Conservation (phyloP, 768 basidiomycete species). For the Suillus bovinus region DNA sequence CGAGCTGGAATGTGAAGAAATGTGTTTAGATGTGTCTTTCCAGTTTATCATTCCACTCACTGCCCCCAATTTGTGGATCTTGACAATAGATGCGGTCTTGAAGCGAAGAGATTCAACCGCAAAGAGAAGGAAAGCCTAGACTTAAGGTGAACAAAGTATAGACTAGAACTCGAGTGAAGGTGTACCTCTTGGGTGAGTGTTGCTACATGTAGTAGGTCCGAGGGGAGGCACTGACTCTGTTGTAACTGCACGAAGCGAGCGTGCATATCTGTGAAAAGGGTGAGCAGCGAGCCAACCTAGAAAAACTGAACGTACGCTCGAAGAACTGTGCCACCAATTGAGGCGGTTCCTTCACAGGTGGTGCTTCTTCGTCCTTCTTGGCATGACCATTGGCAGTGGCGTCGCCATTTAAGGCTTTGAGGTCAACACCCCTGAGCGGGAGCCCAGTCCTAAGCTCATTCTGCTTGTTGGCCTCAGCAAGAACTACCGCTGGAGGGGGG, state of each 20-base stretch:
- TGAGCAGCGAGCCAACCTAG: background rate
- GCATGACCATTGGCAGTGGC: slow-evolving; percentile 43
- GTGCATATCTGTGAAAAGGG: slow-evolving; percentile 47
- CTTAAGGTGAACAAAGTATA: slow-evolving; percentile 7
- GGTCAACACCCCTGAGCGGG: slow-evolving; percentile 63
- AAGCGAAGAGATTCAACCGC: slow-evolving; percentile 71
- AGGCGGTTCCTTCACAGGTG: slow-evolving; percentile 63
- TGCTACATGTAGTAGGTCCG: slow-evolving; percentile 70
- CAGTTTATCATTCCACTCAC: slow-evolving; percentile 41
- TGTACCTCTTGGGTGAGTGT: slow-evolving; percentile 73
- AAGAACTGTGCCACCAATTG: slow-evolving; percentile 57
- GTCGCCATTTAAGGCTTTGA: slow-evolving; percentile 34
- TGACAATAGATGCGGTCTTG: slow-evolving; percentile 66
- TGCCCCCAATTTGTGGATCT: slow-evolving; percentile 70
- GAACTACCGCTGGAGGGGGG: slow-evolving; percentile 65
- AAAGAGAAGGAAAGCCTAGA: slow-evolving; percentile 72
- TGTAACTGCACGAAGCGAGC: slow-evolving; percentile 48
- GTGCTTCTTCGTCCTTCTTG: slow-evolving; percentile 75
- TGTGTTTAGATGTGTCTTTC: background rate
- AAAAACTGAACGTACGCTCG: slow-evolving; percentile 44
- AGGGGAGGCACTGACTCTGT: slow-evolving; percentile 40
- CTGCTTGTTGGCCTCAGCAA: slow-evolving; percentile 75
- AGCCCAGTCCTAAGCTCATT: slow-evolving; percentile 70
- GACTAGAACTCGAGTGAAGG: background rate
- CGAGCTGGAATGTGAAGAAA: slow-evolving; percentile 47